Evolutionary conservation across 2,329 filamentous ascomycete species (phyloP).

Genomic region (Raffaelea arxii): DNA sequence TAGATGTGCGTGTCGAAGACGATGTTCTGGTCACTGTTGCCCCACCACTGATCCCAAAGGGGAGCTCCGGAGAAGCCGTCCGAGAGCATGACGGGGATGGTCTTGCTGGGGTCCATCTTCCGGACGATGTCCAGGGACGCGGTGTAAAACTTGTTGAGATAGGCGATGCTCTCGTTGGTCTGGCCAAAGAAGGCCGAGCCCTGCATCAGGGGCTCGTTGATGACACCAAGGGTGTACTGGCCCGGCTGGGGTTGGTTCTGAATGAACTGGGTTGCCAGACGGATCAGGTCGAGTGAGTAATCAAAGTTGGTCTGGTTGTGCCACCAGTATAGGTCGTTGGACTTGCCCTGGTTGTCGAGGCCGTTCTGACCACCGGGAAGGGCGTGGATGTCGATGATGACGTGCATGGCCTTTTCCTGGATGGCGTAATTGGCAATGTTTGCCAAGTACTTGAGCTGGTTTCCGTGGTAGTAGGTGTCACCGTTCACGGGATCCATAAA

Average conservation of each 20-base stretch:
- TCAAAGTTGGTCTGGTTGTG: slow-evolving; percentile 8
- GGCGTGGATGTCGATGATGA: slow-evolving; percentile 6
- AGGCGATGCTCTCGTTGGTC: not conserved
- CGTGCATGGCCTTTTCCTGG: slow-evolving; percentile 2
- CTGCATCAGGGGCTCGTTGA: slow-evolving; percentile 6
- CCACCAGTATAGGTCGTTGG: slow-evolving; percentile 6
- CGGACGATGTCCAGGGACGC: not conserved
- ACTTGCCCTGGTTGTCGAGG: slow-evolving; percentile 2
- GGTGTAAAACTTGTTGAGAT: slow-evolving; percentile 2
- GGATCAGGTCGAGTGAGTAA: slow-evolving; percentile 5
- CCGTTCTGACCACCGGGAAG: slow-evolving; percentile 7
- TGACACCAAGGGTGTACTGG: slow-evolving; percentile 3
- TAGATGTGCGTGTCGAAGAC: slow-evolving; percentile 7
- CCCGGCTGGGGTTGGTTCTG: slow-evolving; percentile 2
- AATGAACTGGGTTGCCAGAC: slow-evolving; percentile 3
- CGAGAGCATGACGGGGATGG: slow-evolving; percentile 4
- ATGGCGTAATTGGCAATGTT: slow-evolving; percentile 5
- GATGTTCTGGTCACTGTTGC: not conserved
- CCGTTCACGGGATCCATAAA: slow-evolving; percentile 3
- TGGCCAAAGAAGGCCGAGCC: not conserved
- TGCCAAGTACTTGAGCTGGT: slow-evolving; percentile 4
- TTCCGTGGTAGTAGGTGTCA: slow-evolving; percentile 4
- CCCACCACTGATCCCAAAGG: not conserved
- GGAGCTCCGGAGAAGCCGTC: slow-evolving; percentile 6
- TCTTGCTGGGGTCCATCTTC: slow-evolving; percentile 3